A percentile compares a stretch with the other conserved stretches of the same genome.
Conservation (phyloP, 257 asterid species). For the Solanum rostratum region DNA sequence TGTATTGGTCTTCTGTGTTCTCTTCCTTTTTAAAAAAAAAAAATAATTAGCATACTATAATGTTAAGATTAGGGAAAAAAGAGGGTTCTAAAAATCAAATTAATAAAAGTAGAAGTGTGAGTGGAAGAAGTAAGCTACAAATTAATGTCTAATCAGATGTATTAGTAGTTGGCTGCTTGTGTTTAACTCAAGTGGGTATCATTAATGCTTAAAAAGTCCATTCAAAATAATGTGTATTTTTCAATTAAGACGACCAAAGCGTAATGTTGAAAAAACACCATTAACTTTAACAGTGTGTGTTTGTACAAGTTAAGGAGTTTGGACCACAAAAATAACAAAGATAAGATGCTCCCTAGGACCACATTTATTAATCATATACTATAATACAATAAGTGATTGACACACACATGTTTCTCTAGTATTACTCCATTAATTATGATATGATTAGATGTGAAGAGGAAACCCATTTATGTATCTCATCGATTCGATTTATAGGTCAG, state of each 20-base stretch:
- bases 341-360: constrained; percentile 1
- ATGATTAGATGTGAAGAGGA: neutral
- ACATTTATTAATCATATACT: neutral
- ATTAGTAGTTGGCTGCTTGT: neutral
- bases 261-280: neutral
- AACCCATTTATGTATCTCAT: neutral
- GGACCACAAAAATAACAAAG: constrained; percentile 3
- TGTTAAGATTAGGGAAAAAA: neutral
- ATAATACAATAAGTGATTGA: neutral
- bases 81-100: neutral
- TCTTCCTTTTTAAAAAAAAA: neutral
- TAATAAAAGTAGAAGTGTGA: neutral
- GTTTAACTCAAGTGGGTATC: neutral
- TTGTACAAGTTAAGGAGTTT: neutral
- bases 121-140: neutral
- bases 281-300: neutral
- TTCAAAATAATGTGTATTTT: neutral
- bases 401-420: neutral
- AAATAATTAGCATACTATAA: neutral
- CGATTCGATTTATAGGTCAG: neutral
- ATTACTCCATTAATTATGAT: neutral
- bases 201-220: neutral
- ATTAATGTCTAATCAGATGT: neutral
- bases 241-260: neutral
- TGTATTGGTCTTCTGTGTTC: neutral